Evolutionary conservation across 2,329 filamentous ascomycete genomes (phyloP).

Genomic region (Beauveria sp.): DNA sequence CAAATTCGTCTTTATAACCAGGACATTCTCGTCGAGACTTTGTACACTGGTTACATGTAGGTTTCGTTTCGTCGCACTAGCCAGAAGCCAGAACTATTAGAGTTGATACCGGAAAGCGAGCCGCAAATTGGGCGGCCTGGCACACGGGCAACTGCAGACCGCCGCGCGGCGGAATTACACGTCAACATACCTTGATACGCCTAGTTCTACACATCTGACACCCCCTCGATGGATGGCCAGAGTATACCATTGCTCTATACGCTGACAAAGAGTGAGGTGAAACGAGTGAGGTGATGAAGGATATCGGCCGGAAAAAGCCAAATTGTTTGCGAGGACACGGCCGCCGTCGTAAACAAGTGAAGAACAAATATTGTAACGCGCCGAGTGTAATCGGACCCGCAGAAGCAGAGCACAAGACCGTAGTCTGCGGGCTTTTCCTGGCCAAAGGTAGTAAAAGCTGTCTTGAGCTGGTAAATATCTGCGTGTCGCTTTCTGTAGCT

Average conservation of each 20-base stretch:
- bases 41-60: constrained; percentile 56
- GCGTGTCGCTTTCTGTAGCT: background rate
- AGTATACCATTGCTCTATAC: constrained; percentile 50
- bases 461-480: no score
- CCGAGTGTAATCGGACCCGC: no score
- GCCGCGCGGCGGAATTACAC: background rate
- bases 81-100: background rate
- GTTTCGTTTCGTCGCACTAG: constrained; percentile 61
- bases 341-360: background rate
- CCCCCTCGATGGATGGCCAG: constrained; percentile 58
- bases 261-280: background rate
- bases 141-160: background rate
- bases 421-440: no score
- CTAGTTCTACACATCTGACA: constrained; percentile 69
- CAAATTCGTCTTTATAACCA: constrained; percentile 64
- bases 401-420: background rate
- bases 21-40: constrained; percentile 58
- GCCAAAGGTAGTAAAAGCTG: no score
- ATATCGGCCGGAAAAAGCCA: background rate
- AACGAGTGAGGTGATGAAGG: background rate
- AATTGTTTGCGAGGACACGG: background rate
- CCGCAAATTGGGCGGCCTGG: background rate
- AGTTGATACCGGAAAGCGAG: background rate
- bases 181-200: constrained; percentile 58
- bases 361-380: background rate